Evolutionary conservation across 2,329 filamentous ascomycete genomes (phyloP).

Genomic region (Thelonectria rubi): DNA sequence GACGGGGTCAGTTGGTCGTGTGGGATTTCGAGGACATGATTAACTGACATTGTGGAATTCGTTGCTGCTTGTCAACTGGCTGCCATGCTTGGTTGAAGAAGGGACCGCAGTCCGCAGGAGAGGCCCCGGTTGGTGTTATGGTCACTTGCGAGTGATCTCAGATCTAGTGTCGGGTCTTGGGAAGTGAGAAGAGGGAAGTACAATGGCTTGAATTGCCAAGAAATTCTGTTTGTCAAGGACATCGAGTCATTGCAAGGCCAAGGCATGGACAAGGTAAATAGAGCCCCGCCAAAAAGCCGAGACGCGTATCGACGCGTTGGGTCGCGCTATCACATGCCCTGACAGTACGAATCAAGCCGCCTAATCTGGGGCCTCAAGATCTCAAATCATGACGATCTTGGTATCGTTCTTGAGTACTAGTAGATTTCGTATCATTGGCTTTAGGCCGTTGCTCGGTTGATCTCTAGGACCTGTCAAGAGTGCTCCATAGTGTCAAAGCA

Average conservation of each 20-base stretch:
- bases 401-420: no score
- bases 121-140: not conserved
- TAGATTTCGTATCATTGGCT: no score
- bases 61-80: not conserved
- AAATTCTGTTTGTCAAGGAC: not conserved
- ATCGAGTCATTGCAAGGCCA: not conserved
- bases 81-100: constrained; percentile 23
- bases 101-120: constrained; percentile 25
- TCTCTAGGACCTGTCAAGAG: no score
- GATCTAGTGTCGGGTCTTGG: not conserved
- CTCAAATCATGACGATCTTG: no score
- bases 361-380: no score
- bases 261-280: not conserved
- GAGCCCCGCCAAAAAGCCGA: constrained; percentile 16
- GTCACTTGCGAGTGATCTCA: not conserved
- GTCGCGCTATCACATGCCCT: constrained; percentile 29
- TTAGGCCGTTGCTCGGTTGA: no score
- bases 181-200: not conserved
- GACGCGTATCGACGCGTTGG: constrained; percentile 23
- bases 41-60: constrained; percentile 14
- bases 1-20: not conserved
- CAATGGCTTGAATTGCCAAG: not conserved
- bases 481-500: no score
- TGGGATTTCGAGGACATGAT: accelerated
- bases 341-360: not conserved